Conservation (phyloP, 2,329 filamentous ascomycete species). For the Neofusicoccum parvum region DNA sequence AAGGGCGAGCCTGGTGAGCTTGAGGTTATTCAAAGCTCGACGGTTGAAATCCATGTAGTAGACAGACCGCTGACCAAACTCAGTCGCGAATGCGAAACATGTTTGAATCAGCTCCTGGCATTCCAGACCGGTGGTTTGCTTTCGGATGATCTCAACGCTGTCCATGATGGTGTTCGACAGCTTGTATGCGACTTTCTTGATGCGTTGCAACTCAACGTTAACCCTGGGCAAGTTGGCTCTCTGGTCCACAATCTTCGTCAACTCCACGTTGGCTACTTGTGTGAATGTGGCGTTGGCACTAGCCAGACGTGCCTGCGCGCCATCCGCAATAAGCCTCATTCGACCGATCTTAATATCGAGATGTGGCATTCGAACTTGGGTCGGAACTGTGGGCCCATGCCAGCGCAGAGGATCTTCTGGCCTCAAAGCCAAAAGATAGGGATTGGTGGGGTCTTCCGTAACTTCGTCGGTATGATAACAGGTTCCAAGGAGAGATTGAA, state of each 20-base stretch:
- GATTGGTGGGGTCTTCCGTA: slow-evolving; percentile 74
- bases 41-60: slow-evolving; percentile 95
- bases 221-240: slow-evolving; percentile 92
- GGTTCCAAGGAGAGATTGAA: slow-evolving; percentile 81
- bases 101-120: slow-evolving; percentile 97
- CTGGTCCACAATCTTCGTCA: slow-evolving; percentile 89
- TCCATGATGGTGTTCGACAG: slow-evolving; percentile 98
- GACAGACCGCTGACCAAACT: slow-evolving; percentile 93
- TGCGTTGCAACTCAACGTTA: slow-evolving; percentile 86
- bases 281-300: slow-evolving; percentile 79
- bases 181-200: slow-evolving; percentile 94
- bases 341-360: slow-evolving; percentile 86
- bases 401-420: slow-evolving; percentile 79
- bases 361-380: slow-evolving; percentile 73
- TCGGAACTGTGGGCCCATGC: slow-evolving; percentile 74
- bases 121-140: slow-evolving; percentile 79
- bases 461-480: slow-evolving; percentile 70
- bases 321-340: slow-evolving; percentile 83
- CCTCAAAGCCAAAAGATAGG: slow-evolving; percentile 82
- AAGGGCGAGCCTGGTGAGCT: slow-evolving; percentile 86
- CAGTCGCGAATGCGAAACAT: slow-evolving; percentile 97
- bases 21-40: slow-evolving; percentile 95
- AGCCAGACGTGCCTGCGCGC: slow-evolving; percentile 75
- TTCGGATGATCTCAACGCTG: slow-evolving; percentile 89
- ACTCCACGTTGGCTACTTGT: slow-evolving; percentile 76